These are phyloP conservation scores for Lignosus rhinocerotis DNA, from an alignment of 1,284 basidiomycete species.

Conservation along the genomic window DNA sequence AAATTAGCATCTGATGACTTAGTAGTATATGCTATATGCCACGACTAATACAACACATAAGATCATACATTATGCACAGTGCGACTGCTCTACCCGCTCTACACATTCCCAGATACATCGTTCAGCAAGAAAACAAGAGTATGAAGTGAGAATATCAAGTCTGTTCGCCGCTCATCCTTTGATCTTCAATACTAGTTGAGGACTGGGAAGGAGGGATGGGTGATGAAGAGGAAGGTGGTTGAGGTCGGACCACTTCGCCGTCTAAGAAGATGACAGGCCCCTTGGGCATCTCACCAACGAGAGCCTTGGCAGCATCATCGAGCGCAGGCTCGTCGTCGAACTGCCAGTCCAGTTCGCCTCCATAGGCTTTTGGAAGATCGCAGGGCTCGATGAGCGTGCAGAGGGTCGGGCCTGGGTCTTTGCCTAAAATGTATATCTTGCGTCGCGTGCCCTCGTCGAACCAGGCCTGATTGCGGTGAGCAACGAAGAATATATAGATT, in stretches of 20 bases:
- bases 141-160: no score
- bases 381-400: slow-evolving; percentile 51
- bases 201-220: neutral
- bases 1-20: neutral
- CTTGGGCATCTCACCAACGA: slow-evolving; percentile 48
- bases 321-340: slow-evolving; percentile 62
- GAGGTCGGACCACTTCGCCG: slow-evolving; percentile 36
- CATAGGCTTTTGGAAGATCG: slow-evolving; percentile 66
- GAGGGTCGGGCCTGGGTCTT: slow-evolving; percentile 52
- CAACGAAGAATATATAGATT: neutral
- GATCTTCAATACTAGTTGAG: no score
- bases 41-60: slow-evolving; percentile 9
- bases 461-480: slow-evolving; percentile 48
- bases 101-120: no score
- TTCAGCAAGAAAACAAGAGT: no score
- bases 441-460: slow-evolving; percentile 74
- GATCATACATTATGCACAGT: neutral
- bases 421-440: slow-evolving; percentile 70
- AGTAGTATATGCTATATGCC: slow-evolving; percentile 8
- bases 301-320: slow-evolving; percentile 48
- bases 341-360: slow-evolving; percentile 67
- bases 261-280: slow-evolving; percentile 53
- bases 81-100: no score
- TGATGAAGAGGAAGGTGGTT: neutral
- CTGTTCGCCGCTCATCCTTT: no score